Evolutionary conservation across 2,329 filamentous ascomycete genomes (phyloP), one percentile per base, ranked within the genome.

Genomic region (Geosmithia putterillii): DNA sequence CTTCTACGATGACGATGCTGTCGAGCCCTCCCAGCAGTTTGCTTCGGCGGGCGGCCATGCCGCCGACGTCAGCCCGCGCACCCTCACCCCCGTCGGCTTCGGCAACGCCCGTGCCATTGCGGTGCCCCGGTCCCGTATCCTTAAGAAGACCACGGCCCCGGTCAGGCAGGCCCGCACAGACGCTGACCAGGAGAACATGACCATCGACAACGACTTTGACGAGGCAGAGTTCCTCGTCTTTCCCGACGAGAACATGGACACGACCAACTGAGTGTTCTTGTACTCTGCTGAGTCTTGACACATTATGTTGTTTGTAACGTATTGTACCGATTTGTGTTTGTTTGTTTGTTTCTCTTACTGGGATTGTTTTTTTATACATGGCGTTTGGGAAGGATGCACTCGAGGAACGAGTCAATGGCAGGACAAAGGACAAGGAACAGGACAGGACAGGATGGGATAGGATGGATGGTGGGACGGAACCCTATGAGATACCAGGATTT

Each of bases 141-240:
- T 48, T 46, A 61, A 59, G 51, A 45, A 45, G 42, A 32, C 10
- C 28, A 7, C 28, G 5, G 44, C 43, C 9, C 20, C 18, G 25
- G 43, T 42, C 10, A 52, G 50, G 19, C 45, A 47, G 10, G 38
- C 43, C 20, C 6, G 21, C 12, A 8, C 20, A 17, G 12, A 12
- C 10, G 32, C 56, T 4, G 66, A 57, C 1, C 69, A 76, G 53
- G 71, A 76, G 53, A 75, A 73, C 48, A 59, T 61, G 48, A 57
- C 57, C 4, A 50, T 62, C 0, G 63, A 63, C 37, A 59, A 61
- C 17, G 81, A 86, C 55, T 86, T 86, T 56, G 79, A 73, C 45
- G 83, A 87, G 46, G 82, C 82, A 0, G 69, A 74, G 1, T 87
- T 87, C 46, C 57, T 81, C 43, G 74, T 77, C 44, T 65, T 54